These are phyloP conservation scores for Saksenaea oblongispora DNA, from an alignment of 371 early-diverging fungal genomes.

Conservation along the genomic window DNA sequence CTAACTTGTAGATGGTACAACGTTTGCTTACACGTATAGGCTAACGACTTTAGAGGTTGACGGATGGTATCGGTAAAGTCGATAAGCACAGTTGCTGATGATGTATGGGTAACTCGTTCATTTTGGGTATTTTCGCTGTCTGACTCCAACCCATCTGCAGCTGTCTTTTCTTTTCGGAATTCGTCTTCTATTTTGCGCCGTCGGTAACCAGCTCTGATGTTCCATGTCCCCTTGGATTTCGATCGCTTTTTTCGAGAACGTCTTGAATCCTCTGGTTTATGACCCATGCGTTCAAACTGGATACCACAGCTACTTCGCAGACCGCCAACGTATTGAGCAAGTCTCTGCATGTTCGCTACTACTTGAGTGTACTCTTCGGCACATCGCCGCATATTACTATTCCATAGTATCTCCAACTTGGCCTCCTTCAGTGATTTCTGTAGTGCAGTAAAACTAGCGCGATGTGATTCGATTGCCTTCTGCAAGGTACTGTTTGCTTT, in stretches of 20 bases:
- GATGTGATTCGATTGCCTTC: slow-evolving; percentile 62
- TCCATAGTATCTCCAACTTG: slow-evolving; percentile 61
- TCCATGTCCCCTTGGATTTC: slow-evolving; percentile 30
- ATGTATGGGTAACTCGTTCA: neutral
- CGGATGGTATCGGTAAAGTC: slow-evolving; percentile 61
- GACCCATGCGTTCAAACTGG: slow-evolving; percentile 62
- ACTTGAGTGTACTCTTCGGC: slow-evolving; percentile 42
- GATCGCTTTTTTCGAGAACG: no score
- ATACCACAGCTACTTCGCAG: slow-evolving; percentile 68
- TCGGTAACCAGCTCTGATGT: slow-evolving; percentile 46
- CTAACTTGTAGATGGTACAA: slow-evolving; percentile 51
- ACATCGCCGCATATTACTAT: slow-evolving; percentile 46
- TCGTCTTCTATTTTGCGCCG: slow-evolving; percentile 43
- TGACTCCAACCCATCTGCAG: neutral
- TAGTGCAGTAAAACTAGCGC: slow-evolving; percentile 64
- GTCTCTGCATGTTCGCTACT: slow-evolving; percentile 55
- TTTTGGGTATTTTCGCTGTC: neutral
- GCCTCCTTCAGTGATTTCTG: slow-evolving; percentile 64
- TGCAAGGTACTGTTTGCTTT: slow-evolving; percentile 52
- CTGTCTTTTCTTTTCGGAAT: slow-evolving; percentile 37
- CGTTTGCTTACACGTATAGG: slow-evolving; percentile 65
- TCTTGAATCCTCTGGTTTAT: neutral
- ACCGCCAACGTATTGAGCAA: slow-evolving; percentile 70
- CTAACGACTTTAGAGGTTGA: slow-evolving; percentile 62
- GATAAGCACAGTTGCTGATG: slow-evolving; percentile 22